Percentiles rank a stretch among this genome's conserved stretches.
These are phyloP conservation scores for Kurtzmaniella cleridarum DNA, from an alignment of 805 yeast species.

Conservation along the genomic window DNA sequence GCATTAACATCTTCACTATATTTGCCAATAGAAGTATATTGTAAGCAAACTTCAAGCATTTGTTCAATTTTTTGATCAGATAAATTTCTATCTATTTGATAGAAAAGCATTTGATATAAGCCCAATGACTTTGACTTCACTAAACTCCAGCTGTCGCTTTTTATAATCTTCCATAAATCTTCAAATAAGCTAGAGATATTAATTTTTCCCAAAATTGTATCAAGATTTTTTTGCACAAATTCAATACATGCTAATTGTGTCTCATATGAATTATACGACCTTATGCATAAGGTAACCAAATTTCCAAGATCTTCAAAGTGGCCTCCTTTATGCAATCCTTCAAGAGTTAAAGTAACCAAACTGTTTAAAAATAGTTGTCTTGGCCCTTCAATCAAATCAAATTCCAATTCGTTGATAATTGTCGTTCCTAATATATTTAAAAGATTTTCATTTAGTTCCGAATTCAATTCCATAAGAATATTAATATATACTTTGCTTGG, in stretches of 20 bases:
- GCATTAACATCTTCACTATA: constrained; percentile 44
- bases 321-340: constrained; percentile 8
- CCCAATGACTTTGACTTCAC: constrained; percentile 39
- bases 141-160: constrained; percentile 33
- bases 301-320: constrained; percentile 14
- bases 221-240: constrained; percentile 14
- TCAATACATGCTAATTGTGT: constrained; percentile 40
- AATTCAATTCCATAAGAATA: constrained; percentile 7
- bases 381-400: constrained; percentile 38
- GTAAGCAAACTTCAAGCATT: constrained; percentile 19
- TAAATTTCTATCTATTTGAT: constrained; percentile 13
- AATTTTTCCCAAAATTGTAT: not conserved
- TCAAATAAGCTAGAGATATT: constrained; percentile 2
- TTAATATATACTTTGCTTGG: constrained; percentile 29
- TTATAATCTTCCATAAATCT: constrained; percentile 16
- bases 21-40: constrained; percentile 16
- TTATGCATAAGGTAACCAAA: constrained; percentile 28
- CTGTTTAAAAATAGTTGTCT: constrained; percentile 41
- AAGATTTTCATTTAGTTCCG: constrained; percentile 2
- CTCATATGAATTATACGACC: constrained; percentile 35
- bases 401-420: constrained; percentile 24
- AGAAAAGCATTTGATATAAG: constrained; percentile 19
- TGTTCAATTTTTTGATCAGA: constrained; percentile 4
- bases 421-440: constrained; percentile 24
- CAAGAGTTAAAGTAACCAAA: constrained; percentile 23